These are phyloP conservation scores for Malassezia yamatoensis DNA, from an alignment of 1,284 basidiomycete species.

Conservation along the genomic window DNA sequence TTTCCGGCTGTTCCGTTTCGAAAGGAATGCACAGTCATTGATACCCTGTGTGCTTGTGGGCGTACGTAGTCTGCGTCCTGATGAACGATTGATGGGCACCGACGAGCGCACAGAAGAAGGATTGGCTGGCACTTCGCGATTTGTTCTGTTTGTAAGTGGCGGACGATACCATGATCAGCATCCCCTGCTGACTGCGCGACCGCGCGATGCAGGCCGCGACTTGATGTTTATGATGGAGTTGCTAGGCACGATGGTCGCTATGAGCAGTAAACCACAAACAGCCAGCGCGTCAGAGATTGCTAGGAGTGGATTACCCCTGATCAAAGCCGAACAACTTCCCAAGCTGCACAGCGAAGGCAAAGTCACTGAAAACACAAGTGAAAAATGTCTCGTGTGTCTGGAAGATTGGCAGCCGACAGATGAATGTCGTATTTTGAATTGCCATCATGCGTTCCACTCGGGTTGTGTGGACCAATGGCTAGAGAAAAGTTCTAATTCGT, in stretches of 20 bases:
- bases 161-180: constrained; percentile 38
- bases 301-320: constrained; percentile 23
- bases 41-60: constrained; percentile 42
- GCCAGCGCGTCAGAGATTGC: constrained; percentile 37
- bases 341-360: constrained; percentile 18
- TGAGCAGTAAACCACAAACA: constrained; percentile 32
- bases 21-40: constrained; percentile 24
- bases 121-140: constrained; percentile 22
- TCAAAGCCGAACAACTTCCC: constrained; percentile 24
- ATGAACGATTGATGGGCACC: constrained; percentile 22
- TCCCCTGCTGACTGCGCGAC: constrained; percentile 34
- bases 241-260: constrained; percentile 33
- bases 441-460: constrained; percentile 39
- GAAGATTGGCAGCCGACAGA: constrained; percentile 42
- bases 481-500: constrained; percentile 33
- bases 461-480: constrained; percentile 35
- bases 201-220: constrained; percentile 34
- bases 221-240: constrained; percentile 45
- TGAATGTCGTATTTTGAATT: constrained; percentile 31
- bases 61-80: constrained; percentile 35
- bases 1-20: constrained; percentile 43
- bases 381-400: constrained; percentile 40
- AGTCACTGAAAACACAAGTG: constrained; percentile 38
- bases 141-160: constrained; percentile 43
- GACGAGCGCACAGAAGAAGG: background rate